Percentiles rank a stretch among this genome's conserved stretches.
Evolutionary conservation across 1,284 basidiomycete species (phyloP).

Genomic region (Cystobasidium slooffiae): DNA sequence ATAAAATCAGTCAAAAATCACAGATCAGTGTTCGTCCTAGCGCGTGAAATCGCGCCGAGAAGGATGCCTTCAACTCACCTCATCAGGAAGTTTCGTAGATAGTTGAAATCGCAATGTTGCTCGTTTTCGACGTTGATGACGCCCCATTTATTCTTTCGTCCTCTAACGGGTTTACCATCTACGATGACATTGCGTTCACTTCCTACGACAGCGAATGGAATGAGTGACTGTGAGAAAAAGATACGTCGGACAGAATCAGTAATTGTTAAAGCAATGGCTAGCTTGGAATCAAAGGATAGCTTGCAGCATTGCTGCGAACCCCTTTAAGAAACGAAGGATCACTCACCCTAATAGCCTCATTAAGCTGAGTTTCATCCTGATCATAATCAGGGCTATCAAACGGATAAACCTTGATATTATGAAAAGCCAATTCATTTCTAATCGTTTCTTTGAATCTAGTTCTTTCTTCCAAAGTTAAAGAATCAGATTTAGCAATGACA

Average conservation of each 20-base stretch:
- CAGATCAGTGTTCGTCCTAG: too few species aligned
- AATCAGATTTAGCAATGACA: slow-evolving; percentile 97
- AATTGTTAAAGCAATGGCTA: slow-evolving; percentile 5
- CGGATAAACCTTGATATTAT: slow-evolving; percentile 93
- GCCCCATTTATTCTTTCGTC: slow-evolving; percentile 96
- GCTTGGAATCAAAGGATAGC: slow-evolving; percentile 52
- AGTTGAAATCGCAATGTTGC: slow-evolving; percentile 96
- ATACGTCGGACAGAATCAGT: slow-evolving; percentile 5
- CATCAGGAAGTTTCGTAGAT: slow-evolving; percentile 94
- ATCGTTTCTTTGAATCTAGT: slow-evolving; percentile 91
- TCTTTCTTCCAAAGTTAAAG: slow-evolving; percentile 89
- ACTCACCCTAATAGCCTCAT: slow-evolving; percentile 80
- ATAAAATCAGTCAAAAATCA: not conserved
- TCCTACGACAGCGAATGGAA: slow-evolving; percentile 96
- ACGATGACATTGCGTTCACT: slow-evolving; percentile 93
- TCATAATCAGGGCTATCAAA: slow-evolving; percentile 97
- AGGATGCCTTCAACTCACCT: too few species aligned
- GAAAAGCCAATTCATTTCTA: slow-evolving; percentile 74
- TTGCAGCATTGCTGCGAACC: too few species aligned
- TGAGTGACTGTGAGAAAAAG: slow-evolving; percentile 68
- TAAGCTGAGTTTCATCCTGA: slow-evolving; percentile 83
- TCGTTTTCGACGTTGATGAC: slow-evolving; percentile 98
- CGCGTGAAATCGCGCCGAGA: too few species aligned
- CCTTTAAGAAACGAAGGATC: too few species aligned
- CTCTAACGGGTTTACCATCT: slow-evolving; percentile 91